Evolutionary conservation across 371 early-diverging fungal species (phyloP), one percentile per base, ranked within the genome.

Genomic region (Rhizopus delemar): DNA sequence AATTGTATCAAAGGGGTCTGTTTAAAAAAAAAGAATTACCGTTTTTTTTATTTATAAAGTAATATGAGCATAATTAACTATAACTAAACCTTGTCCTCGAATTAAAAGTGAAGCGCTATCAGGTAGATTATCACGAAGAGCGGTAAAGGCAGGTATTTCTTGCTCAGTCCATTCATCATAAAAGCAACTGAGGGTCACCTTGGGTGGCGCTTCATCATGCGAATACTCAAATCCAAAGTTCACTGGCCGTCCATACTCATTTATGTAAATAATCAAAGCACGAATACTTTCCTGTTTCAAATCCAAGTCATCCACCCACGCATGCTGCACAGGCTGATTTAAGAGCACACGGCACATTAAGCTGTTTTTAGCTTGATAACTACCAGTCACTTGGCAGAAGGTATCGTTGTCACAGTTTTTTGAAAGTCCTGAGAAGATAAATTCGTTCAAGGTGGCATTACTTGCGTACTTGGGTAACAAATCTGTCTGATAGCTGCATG

Each of bases 81-180:
- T 33, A 3, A 61, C 57, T 31, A 76, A 53, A 5, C 77, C 74
- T 46, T 76, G 74, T 8, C 77, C 77, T 36, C 77, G 67, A 36
- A 73, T 61, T 28, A 71, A 39, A 5, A 73, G 41, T 8, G 69
- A 49, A 8, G 65, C 50, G 48, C 65, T 59, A 46, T 62, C 64
- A 38, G 66, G 69, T 13, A 76, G 49, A 6, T 57, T 45, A 29
- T 73, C 59, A 4, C 59, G 65, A 16, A 73, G 51, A 12, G 43
- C 36, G 12, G 52, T 65, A 36, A 74, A 78, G 8, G 78, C 78
- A 13, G 78, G 78, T 15, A 78, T 43, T 36, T 78, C 66, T 3
- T 52, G 51, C 2, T 73, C 28, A 12, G 60, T 69, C 78, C 78
- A 78, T 58, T 78, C 78, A 59, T 78, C 78, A 54, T 78, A 78